Percentiles rank a stretch among this genome's conserved stretches.
phyloP scores from a whole-genome alignment of 345 rosid species.

The Eucalyptus globulus region DNA sequence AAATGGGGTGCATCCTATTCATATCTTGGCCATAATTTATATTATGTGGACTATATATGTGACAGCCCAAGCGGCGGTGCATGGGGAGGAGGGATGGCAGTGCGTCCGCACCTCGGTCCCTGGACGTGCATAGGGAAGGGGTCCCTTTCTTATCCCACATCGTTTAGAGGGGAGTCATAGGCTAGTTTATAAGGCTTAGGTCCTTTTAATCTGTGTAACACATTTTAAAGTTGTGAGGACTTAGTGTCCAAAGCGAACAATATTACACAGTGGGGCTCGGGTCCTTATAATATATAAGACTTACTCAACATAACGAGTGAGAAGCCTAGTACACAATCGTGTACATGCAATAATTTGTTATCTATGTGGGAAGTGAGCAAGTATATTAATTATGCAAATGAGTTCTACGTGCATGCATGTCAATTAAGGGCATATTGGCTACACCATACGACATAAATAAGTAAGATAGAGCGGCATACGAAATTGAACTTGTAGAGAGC shows the following conservation, averaged over 20 bases:
- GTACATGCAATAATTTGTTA: background rate
- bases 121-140: too few relatives aligned
- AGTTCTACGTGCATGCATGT: background rate
- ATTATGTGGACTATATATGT: background rate
- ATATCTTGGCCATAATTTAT: background rate
- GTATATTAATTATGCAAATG: background rate
- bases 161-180: too few relatives aligned
- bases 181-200: too few relatives aligned
- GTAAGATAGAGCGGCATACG: background rate
- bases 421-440: background rate
- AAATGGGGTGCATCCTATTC: background rate
- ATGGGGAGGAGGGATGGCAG: too few relatives aligned
- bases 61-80: too few relatives aligned
- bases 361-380: background rate
- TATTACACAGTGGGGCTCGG: too few relatives aligned
- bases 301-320: too few relatives aligned
- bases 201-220: too few relatives aligned
- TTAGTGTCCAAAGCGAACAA: too few relatives aligned
- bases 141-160: too few relatives aligned
- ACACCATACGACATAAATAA: background rate
- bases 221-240: too few relatives aligned
- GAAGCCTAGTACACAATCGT: background rate
- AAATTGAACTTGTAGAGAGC: background rate
- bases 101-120: too few relatives aligned
- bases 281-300: background rate